Evolutionary conservation across 2,329 filamentous ascomycete species (phyloP).

Genomic region (Coleophoma cylindrospora): DNA sequence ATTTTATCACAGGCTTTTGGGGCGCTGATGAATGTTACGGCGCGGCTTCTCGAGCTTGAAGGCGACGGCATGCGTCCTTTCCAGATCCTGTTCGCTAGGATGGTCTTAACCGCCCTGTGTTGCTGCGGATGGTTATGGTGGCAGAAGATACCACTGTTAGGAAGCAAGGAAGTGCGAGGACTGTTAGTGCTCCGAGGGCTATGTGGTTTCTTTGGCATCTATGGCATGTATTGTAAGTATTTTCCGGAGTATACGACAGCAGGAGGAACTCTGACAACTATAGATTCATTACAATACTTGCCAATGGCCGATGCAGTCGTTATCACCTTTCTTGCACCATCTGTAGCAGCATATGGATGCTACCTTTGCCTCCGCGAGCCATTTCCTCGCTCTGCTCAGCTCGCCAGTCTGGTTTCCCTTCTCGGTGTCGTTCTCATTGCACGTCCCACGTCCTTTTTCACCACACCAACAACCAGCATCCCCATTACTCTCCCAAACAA

Average conservation of each 20-base stretch:
- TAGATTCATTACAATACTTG: constrained; percentile 67
- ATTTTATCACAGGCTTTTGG: constrained; percentile 75
- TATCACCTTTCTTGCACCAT: constrained; percentile 80
- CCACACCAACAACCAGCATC: constrained; percentile 4
- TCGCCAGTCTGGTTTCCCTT: constrained; percentile 71
- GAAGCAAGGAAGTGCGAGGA: constrained; percentile 58
- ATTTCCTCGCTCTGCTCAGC: constrained; percentile 71
- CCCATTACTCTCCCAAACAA: not conserved
- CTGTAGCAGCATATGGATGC: constrained; percentile 74
- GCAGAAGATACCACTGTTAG: constrained; percentile 63
- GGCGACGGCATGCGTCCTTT: constrained; percentile 74
- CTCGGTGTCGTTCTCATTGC: constrained; percentile 81
- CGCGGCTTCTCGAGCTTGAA: constrained; percentile 68
- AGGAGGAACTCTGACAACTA: constrained; percentile 1
- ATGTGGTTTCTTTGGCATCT: constrained; percentile 73
- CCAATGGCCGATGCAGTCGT: constrained; percentile 85
- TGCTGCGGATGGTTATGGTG: constrained; percentile 72
- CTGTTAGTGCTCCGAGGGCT: constrained; percentile 66
- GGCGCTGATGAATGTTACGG: constrained; percentile 78
- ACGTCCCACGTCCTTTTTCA: constrained; percentile 38
- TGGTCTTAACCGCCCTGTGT: constrained; percentile 66
- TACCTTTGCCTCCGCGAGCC: constrained; percentile 70
- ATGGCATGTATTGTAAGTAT: constrained; percentile 44
- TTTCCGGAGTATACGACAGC: not conserved
- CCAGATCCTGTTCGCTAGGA: constrained; percentile 77